A percentile compares a stretch with the other conserved stretches of the same genome.
Conservation (phyloP, 495 filamentous ascomycete genomes). For the Pyronema omphalodes region DNA sequence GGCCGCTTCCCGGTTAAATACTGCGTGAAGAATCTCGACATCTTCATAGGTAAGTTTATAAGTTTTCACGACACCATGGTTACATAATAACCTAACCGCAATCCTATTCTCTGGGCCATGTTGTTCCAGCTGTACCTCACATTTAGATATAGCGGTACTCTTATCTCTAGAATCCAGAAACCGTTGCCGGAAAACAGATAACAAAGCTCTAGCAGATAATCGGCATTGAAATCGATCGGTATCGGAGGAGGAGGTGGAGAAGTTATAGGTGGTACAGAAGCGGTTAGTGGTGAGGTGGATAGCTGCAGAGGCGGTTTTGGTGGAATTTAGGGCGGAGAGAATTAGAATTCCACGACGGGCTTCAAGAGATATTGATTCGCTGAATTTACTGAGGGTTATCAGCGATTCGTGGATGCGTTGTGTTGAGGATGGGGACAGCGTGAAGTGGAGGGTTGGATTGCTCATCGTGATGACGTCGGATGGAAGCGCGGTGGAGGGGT, state of each 20-base stretch:
- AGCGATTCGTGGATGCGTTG: slow-evolving; percentile 62
- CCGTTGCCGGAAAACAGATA: slow-evolving; percentile 44
- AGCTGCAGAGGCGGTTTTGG: slow-evolving; percentile 79
- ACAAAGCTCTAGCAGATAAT: slow-evolving; percentile 48
- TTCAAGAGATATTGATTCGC: slow-evolving; percentile 74
- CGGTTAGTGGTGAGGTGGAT: slow-evolving; percentile 49
- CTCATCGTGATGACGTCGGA: background rate
- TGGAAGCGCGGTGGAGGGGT: background rate
- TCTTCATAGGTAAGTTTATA: slow-evolving; percentile 85
- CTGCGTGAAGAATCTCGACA: slow-evolving; percentile 60
- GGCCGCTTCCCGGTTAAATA: slow-evolving; percentile 55
- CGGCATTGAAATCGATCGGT: slow-evolving; percentile 50
- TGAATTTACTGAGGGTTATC: slow-evolving; percentile 80
- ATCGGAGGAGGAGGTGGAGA: slow-evolving; percentile 25
- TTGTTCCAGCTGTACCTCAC: slow-evolving; percentile 69
- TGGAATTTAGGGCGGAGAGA: slow-evolving; percentile 71
- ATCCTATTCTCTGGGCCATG: slow-evolving; percentile 60
- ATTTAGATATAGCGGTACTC: slow-evolving; percentile 65
- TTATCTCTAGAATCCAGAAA: slow-evolving; percentile 33
- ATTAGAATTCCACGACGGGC: slow-evolving; percentile 46
- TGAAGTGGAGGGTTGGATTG: slow-evolving; percentile 47
- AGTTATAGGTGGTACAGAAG: slow-evolving; percentile 75
- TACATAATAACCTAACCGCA: slow-evolving; percentile 63
- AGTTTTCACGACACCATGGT: slow-evolving; percentile 78
- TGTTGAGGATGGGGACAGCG: slow-evolving; percentile 55